Conservation (phyloP, 1,139 yeast genomes). For the Yamadazyma aaseri region DNA sequence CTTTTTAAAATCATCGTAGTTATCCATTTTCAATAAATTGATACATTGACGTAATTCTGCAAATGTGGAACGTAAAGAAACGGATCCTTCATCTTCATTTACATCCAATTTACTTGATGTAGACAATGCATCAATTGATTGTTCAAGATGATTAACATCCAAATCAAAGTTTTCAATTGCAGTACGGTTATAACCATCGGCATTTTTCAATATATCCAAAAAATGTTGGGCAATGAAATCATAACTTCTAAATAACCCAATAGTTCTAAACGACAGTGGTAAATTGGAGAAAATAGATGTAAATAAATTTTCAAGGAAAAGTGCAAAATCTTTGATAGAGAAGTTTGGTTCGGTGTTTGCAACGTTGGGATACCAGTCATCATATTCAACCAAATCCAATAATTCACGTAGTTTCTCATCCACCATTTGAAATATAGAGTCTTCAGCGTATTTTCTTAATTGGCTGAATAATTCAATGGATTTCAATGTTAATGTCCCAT, state of each 20-base stretch:
- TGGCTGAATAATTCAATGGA: conserved; percentile 53
- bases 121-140: conserved; percentile 30
- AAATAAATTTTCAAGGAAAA: conserved; percentile 81
- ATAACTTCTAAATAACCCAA: conserved; percentile 80
- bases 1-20: conserved; percentile 39
- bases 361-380: conserved; percentile 60
- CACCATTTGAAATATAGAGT: conserved; percentile 74
- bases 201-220: conserved; percentile 56
- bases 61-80: conserved; percentile 45
- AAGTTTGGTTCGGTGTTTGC: conserved; percentile 64
- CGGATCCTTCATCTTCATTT: conserved; percentile 24
- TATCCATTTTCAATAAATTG: conserved; percentile 39
- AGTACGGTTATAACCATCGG: conserved; percentile 36
- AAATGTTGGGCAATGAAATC: conserved; percentile 80
- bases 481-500: conserved; percentile 38
- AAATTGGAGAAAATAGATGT: conserved; percentile 82
- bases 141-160: conserved; percentile 42
- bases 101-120: conserved; percentile 9
- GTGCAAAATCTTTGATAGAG: conserved; percentile 82
- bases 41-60: conserved; percentile 46
- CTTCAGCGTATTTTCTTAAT: conserved; percentile 75
- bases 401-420: conserved; percentile 78
- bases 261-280: conserved; percentile 74
- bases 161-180: conserved; percentile 46
- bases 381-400: conserved; percentile 82